Evolutionary conservation across 305 asterid species (phyloP).

Genomic region (Fraxinus floribunda): DNA sequence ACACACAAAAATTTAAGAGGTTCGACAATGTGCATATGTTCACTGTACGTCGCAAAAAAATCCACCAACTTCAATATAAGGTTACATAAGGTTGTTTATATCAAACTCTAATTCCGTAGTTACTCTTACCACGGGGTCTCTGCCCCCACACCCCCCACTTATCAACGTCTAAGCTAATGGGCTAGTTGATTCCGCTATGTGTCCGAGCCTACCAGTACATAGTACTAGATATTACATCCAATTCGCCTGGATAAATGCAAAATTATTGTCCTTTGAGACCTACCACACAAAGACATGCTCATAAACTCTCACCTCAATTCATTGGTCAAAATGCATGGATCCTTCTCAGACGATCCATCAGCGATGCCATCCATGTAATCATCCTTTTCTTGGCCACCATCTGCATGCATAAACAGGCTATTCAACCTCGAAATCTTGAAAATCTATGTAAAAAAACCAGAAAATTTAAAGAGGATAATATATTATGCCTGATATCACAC

Average conservation of each 20-base stretch:
- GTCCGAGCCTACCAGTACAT: no score
- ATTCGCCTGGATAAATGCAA: not conserved
- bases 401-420: constrained; percentile 30
- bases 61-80: no score
- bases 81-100: no score
- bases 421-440: not conserved
- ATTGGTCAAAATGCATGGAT: constrained; percentile 40
- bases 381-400: constrained; percentile 48
- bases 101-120: no score
- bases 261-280: not conserved
- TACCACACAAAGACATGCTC: not conserved
- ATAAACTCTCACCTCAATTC: constrained; percentile 58
- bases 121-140: no score
- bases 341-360: constrained; percentile 38
- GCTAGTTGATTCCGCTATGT: no score
- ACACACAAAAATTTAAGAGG: no score
- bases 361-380: constrained; percentile 24
- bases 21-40: no score
- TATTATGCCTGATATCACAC: constrained; percentile 48
- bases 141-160: no score
- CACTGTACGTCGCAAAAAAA: no score
- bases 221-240: no score
- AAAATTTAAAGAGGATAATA: not conserved
- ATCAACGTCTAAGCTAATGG: no score
- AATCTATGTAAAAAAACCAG: not conserved